These are phyloP conservation scores for Ophiocordyceps robertsii DNA, from an alignment of 2,329 filamentous ascomycete genomes.

Conservation along the genomic window DNA sequence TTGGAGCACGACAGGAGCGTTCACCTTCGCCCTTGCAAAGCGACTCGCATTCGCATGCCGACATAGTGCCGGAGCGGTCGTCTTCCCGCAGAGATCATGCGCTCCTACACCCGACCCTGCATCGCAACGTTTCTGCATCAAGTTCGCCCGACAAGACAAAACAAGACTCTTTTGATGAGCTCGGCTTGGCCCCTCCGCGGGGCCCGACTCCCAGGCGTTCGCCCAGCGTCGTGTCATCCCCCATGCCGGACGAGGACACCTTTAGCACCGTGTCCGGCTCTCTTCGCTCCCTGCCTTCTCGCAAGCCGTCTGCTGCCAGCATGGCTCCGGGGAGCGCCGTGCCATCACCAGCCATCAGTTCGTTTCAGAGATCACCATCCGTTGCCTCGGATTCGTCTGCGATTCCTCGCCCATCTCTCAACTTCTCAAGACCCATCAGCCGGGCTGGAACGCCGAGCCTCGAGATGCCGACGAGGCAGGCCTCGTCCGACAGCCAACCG, in stretches of 20 bases:
- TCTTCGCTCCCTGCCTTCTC: conserved; percentile 50
- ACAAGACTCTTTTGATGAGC: conserved; percentile 34
- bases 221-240: conserved; percentile 49
- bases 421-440: conserved; percentile 87
- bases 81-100: conserved; percentile 19
- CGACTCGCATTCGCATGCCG: conserved; percentile 16
- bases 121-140: conserved; percentile 15
- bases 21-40: conserved; percentile 41
- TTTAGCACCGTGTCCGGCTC: conserved; percentile 37
- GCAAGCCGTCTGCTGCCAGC: conserved; percentile 66
- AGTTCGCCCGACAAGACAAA: conserved; percentile 32
- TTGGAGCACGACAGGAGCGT: conserved; percentile 42
- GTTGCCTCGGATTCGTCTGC: conserved; percentile 69
- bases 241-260: conserved; percentile 58
- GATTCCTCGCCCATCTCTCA: conserved; percentile 65
- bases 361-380: conserved; percentile 68
- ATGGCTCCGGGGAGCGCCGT: conserved; percentile 27
- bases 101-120: conserved; percentile 19
- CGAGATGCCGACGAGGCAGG: conserved; percentile 47
- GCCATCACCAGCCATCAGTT: conserved; percentile 45
- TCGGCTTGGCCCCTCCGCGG: conserved; percentile 36
- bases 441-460: conserved; percentile 47
- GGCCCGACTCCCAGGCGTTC: conserved; percentile 36
- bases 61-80: conserved; percentile 14
- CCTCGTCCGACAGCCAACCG: conserved; percentile 54